A percentile compares a stretch with the other conserved stretches of the same genome.
phyloP scores from a whole-genome alignment of 805 yeast species.

The Ogataea saltuana region DNA sequence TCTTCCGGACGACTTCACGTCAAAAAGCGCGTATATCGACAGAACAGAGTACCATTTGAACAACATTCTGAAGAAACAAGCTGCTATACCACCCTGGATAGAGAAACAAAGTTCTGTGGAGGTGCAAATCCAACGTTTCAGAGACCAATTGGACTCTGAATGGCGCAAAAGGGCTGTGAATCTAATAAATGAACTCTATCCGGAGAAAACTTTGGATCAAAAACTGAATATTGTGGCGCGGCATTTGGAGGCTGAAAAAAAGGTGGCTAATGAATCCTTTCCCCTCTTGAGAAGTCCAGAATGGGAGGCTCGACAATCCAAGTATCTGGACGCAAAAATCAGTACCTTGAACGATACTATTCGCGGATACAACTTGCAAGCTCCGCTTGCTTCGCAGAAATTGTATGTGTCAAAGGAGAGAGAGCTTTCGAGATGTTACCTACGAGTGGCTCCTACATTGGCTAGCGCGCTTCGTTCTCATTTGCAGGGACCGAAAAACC shows the following conservation, averaged over 20 bases:
- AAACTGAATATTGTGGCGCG: constrained; percentile 16
- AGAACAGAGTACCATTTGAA: constrained; percentile 78
- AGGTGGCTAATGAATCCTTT: constrained; percentile 13
- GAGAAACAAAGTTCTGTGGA: constrained; percentile 68
- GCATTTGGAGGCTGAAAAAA: constrained; percentile 25
- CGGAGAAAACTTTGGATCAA: constrained; percentile 21
- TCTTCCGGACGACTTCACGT: constrained; percentile 39
- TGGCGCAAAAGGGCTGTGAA: constrained; percentile 41
- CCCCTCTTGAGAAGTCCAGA: constrained; percentile 22
- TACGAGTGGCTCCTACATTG: constrained; percentile 33
- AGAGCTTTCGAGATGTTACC: constrained; percentile 45
- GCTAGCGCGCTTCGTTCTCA: constrained; percentile 24
- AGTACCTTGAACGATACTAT: constrained; percentile 47
- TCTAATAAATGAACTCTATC: constrained; percentile 31
- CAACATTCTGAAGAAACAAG: constrained; percentile 72
- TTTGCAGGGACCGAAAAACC: constrained; percentile 13
- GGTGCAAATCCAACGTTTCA: constrained; percentile 46
- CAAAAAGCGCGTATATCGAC: constrained; percentile 58
- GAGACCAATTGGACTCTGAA: constrained; percentile 43
- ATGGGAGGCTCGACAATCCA: constrained; percentile 41
- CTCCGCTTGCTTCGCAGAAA: constrained; percentile 60
- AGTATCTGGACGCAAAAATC: constrained; percentile 39
- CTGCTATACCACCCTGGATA: constrained; percentile 87
- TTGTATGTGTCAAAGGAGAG: constrained; percentile 47
- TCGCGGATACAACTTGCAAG: constrained; percentile 62